A percentile compares a stretch with the other conserved stretches of the same genome.
Evolutionary conservation across 2,329 filamentous ascomycete species (phyloP).

Genomic region (Fusarium avenaceum): DNA sequence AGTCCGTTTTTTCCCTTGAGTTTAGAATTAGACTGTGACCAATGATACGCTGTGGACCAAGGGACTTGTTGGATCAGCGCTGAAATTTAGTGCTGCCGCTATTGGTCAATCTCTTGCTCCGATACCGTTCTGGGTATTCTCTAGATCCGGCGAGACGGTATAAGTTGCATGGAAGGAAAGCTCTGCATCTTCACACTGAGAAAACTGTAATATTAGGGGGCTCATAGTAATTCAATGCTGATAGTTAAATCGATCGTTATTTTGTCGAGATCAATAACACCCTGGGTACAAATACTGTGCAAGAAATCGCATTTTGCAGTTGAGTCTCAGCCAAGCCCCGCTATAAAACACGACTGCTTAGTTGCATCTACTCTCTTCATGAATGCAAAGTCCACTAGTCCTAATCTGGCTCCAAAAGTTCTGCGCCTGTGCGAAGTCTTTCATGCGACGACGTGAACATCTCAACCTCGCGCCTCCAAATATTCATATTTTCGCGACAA

Average conservation of each 20-base stretch:
- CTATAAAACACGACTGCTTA: not conserved
- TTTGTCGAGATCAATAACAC: too few species aligned
- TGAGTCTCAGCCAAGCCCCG: not conserved
- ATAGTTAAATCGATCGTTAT: too few species aligned
- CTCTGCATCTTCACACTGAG: too few species aligned
- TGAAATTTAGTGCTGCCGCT: not conserved
- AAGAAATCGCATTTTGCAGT: not conserved
- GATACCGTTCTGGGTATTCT: conserved; percentile 16
- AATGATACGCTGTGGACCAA: conserved; percentile 37
- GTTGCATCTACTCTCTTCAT: conserved; percentile 23
- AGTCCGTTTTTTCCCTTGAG: conserved; percentile 45
- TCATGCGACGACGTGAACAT: conserved; percentile 40
- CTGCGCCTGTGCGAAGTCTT: conserved; percentile 38
- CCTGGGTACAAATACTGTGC: not conserved
- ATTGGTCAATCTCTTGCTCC: conserved; percentile 42
- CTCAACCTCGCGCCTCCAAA: conserved; percentile 21
- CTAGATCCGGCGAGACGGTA: not conserved
- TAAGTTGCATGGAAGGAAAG: not conserved
- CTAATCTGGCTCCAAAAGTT: conserved; percentile 38
- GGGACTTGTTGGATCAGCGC: conserved; percentile 11
- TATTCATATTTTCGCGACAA: conserved; percentile 5
- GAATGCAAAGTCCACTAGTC: conserved; percentile 28
- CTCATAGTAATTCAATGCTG: too few species aligned
- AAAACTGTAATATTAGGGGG: too few species aligned
- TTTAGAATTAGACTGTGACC: conserved; percentile 29